Evolutionary conservation across 768 basidiomycete genomes (phyloP), one percentile per base, ranked within the genome.

Genomic region (Rhizopogon roseolus): DNA sequence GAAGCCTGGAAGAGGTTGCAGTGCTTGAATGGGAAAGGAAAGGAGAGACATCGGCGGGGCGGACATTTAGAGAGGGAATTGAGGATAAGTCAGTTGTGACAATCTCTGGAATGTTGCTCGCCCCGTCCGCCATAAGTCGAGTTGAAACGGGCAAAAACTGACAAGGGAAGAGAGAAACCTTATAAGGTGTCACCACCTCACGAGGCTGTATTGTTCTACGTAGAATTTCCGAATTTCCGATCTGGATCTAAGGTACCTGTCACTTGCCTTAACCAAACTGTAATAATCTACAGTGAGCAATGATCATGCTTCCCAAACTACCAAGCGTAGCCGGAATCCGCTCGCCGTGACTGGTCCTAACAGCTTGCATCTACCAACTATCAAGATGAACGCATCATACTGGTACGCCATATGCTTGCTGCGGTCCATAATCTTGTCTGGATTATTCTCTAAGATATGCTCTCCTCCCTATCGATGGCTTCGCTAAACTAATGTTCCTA

Each of bases 71-170:
- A 22, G 66, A 62, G 7, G 54, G 61, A 16, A 54, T 62, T n/a
- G 69, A 72, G 16, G 69, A 70, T 1, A 72, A 60, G 61, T 70
- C 69, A 13, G 64, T 70, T 0, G 69, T 70, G 50, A 71, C 69
- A 52, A 72, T 70, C 19, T 68, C 68, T 38, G 68, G 68, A 1
- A 71, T 71, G 57, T 57, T 60, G 4, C 45, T 41, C 6, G 56
- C 14, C 7, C 60, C 19, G 25, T 58, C 41, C n/a, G 61, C 16
- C 67, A 70, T 62, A 55, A 25, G 34, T 36, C 10, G 5, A 19
- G 32, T 50, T 50, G 43, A 36, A 34, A 37, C 10, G 22, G 14
- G 38, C 34, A 25, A 22, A 48, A 48, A 19, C 13, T 9, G 2
- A 41, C 32, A 27, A 16, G 13, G n/a, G 0, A 27, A 28, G 5